A percentile compares a stretch with the other conserved stretches of the same genome.
Conservation (phyloP, 176 grass and related monocot species). For the Oryza meyeriana region DNA sequence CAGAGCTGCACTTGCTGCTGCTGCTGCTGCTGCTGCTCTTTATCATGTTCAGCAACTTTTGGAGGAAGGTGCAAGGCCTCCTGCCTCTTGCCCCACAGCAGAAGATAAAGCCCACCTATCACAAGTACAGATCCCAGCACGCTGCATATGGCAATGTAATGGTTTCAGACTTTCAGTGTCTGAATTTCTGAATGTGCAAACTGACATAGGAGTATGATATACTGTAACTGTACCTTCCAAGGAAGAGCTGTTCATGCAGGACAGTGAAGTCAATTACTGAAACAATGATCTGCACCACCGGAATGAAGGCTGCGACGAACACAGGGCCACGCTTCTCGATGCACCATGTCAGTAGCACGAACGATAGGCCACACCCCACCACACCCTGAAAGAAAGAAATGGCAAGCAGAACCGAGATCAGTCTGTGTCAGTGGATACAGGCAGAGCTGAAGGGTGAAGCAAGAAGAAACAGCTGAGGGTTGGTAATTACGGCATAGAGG, state of each 20-base stretch:
- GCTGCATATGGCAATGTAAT: constrained; percentile 28
- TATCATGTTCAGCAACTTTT: constrained; percentile 42
- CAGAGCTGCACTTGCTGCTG: constrained; percentile 50
- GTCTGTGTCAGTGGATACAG: neutral
- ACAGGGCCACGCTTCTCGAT: constrained; percentile 76
- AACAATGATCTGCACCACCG: constrained; percentile 87
- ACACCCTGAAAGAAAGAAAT: constrained; percentile 46
- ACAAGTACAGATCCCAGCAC: constrained; percentile 67
- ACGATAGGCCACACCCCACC: constrained; percentile 72
- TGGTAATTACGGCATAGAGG: constrained; percentile 49
- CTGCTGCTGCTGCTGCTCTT: constrained; percentile 37
- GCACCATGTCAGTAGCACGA: constrained; percentile 85
- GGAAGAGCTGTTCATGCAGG: constrained; percentile 71
- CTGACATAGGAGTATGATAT: neutral
- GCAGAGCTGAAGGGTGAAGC: neutral
- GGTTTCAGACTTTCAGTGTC: neutral
- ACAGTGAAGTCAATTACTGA: constrained; percentile 67
- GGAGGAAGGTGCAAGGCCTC: constrained; percentile 41
- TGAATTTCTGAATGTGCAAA: neutral
- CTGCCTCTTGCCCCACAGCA: constrained; percentile 85
- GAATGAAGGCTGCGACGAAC: constrained; percentile 90
- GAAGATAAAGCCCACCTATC: constrained; percentile 74
- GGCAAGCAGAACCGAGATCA: neutral
- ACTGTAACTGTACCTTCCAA: constrained; percentile 59
- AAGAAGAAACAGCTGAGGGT: neutral